Evolutionary conservation across 2,329 filamentous ascomycete species (phyloP).

Genomic region (Aspergillus cejpii): DNA sequence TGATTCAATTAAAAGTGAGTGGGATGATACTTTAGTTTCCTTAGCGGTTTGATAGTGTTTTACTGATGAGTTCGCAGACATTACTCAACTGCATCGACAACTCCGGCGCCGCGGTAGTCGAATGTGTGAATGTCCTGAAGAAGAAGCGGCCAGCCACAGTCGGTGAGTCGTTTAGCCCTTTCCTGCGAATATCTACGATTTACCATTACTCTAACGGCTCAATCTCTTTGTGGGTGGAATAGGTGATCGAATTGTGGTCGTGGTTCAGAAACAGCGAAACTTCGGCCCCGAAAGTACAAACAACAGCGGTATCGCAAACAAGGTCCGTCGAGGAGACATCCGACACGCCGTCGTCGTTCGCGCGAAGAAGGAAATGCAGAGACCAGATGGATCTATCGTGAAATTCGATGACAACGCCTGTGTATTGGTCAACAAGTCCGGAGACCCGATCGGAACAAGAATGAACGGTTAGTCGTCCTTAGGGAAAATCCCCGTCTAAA

Average conservation of each 20-base stretch:
- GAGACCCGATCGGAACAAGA: slow-evolving; percentile 87
- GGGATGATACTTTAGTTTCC: background rate
- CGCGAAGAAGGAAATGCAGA: slow-evolving; percentile 77
- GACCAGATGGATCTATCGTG: slow-evolving; percentile 81
- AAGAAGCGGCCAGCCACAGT: slow-evolving; percentile 82
- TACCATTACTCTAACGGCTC: background rate
- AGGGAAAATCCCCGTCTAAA: background rate
- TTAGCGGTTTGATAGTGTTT: slow-evolving; percentile 1
- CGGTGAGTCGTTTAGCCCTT: slow-evolving; percentile 56
- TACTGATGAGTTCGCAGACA: slow-evolving; percentile 51
- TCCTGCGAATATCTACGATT: background rate
- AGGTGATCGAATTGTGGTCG: slow-evolving; percentile 96
- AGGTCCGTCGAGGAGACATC: slow-evolving; percentile 94
- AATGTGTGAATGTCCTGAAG: slow-evolving; percentile 87
- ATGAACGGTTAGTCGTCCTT: slow-evolving; percentile 59
- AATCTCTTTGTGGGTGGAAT: slow-evolving; percentile 1
- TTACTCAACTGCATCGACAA: slow-evolving; percentile 99
- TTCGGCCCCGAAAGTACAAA: slow-evolving; percentile 65
- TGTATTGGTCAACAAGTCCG: slow-evolving; percentile 92
- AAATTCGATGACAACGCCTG: slow-evolving; percentile 98
- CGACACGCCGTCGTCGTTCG: slow-evolving; percentile 92
- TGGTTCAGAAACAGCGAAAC: slow-evolving; percentile 90
- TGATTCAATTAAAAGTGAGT: slow-evolving; percentile 81
- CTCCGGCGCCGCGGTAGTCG: slow-evolving; percentile 92
- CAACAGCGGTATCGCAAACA: slow-evolving; percentile 72